Evolutionary conservation across 345 rosid genomes (phyloP).

Genomic region (Bruguiera sexangula): DNA sequence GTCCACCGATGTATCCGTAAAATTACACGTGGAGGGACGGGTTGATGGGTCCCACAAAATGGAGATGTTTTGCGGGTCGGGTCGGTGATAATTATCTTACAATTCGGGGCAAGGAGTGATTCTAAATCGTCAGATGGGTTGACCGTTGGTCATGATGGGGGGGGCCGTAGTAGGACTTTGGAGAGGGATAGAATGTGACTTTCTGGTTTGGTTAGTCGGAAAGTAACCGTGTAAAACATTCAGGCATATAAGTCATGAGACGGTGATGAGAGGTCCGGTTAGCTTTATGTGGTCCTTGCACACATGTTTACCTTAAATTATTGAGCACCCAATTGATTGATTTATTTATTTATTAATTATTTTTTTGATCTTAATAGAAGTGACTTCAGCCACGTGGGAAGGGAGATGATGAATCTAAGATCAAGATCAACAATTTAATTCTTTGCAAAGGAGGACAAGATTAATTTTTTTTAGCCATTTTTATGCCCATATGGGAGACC

Average conservation of each 20-base stretch:
- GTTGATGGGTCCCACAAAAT: not conserved
- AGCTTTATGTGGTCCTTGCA: not conserved
- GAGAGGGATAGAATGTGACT: conserved; percentile 8
- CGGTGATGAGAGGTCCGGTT: not conserved
- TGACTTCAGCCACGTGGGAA: no score
- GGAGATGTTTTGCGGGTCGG: not conserved
- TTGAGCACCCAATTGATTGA: no score
- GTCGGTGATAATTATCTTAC: not conserved
- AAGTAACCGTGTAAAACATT: not conserved
- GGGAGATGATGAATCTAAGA: no score
- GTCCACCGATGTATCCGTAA: conserved; percentile 26
- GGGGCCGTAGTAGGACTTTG: not conserved
- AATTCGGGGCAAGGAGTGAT: conserved; percentile 7
- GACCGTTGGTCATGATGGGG: not conserved
- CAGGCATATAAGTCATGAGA: not conserved
- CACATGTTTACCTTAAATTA: no score
- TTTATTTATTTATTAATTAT: no score
- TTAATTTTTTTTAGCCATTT: no score
- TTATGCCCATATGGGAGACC: no score
- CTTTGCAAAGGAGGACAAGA: no score
- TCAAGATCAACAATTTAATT: no score
- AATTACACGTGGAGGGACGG: conserved; percentile 31
- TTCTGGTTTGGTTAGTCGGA: not conserved
- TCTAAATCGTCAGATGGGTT: conserved; percentile 15
- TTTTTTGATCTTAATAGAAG: no score